These are phyloP conservation scores for Trametes hirsuta DNA, from an alignment of 1,284 basidiomycete genomes.

Conservation along the genomic window DNA sequence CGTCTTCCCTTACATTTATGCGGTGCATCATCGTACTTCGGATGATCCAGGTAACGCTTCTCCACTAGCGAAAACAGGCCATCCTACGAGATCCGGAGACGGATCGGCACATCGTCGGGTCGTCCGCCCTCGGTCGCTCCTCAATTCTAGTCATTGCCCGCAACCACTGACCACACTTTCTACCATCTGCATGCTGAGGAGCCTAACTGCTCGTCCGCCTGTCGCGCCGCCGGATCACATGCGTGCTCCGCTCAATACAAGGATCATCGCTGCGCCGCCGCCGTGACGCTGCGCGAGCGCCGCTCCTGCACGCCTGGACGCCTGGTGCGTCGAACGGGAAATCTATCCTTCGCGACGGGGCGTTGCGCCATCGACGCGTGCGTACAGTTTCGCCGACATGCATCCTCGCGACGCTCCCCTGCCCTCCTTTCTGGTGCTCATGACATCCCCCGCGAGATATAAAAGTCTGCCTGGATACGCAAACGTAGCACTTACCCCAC, in stretches of 20 bases:
- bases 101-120: conserved; percentile 20
- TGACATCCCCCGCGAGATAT: not conserved
- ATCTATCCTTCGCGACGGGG: not conserved
- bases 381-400: conserved; percentile 1
- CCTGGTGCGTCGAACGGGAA: not conserved
- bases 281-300: not conserved
- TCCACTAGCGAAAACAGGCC: not conserved
- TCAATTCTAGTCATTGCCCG: no score
- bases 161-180: no score
- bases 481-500: not conserved
- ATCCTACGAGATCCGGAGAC: not conserved
- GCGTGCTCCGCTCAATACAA: not conserved
- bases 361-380: not conserved
- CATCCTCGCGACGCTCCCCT: not conserved
- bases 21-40: not conserved
- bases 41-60: not conserved
- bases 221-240: not conserved
- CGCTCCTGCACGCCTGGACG: no score
- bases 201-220: not conserved
- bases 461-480: not conserved
- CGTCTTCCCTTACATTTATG: conserved; percentile 3
- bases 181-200: no score
- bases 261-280: not conserved
- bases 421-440: no score
- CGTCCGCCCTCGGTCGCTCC: not conserved